Conservation (phyloP, 257 asterid species). For the Dorcoceras hygrometricum region DNA sequence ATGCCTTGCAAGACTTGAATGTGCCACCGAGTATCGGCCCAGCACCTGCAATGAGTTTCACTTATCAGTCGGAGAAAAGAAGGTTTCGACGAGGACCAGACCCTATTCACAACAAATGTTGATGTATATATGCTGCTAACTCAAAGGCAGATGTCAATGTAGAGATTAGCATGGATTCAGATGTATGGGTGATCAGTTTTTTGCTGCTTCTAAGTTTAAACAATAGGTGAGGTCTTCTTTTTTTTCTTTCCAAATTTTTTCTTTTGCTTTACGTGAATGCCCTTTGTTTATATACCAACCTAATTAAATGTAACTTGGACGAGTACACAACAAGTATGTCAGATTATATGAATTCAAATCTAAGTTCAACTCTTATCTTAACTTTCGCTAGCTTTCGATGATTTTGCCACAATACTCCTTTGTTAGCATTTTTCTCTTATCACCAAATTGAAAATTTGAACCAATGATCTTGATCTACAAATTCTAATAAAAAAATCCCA, state of each 20-base stretch:
- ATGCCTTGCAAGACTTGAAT: conserved; percentile 38
- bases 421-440: conserved; percentile 12
- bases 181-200: conserved; percentile 8
- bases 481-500: background rate
- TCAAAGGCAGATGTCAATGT: background rate
- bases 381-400: conserved; percentile 18
- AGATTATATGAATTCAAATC: conserved; percentile 29
- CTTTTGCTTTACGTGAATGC: conserved; percentile 9
- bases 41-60: conserved; percentile 49
- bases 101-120: conserved; percentile 77
- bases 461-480: background rate
- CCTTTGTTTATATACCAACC: conserved; percentile 30
- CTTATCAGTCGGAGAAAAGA: conserved; percentile 66
- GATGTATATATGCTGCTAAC: conserved; percentile 16
- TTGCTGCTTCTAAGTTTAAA: conserved; percentile 29
- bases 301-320: conserved; percentile 26
- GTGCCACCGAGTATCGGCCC: conserved; percentile 45
- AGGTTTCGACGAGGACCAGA: conserved; percentile 70
- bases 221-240: conserved; percentile 35
- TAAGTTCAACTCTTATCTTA: conserved; percentile 25
- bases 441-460: background rate
- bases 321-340: conserved; percentile 24
- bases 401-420: conserved; percentile 12
- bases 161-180: conserved; percentile 13
- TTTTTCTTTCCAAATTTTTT: conserved; percentile 29